Conservation (phyloP, 2,329 filamentous ascomycete species). For the Lasiodiplodia sp. region DNA sequence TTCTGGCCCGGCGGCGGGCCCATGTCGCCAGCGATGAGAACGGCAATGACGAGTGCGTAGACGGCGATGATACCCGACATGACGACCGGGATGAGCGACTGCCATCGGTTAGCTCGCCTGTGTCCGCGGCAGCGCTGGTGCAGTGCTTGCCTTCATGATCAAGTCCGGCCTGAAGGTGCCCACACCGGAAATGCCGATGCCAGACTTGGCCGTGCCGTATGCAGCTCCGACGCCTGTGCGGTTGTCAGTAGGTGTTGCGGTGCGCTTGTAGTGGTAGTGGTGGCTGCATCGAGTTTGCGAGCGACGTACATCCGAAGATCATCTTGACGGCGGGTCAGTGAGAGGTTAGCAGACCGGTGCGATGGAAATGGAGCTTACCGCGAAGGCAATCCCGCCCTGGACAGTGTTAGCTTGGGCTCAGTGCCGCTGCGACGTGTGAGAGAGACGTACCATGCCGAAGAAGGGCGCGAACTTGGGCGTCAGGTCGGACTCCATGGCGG, state of each 20-base stretch:
- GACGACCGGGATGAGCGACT: slow-evolving; percentile 87
- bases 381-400: slow-evolving; percentile 78
- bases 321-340: slow-evolving; percentile 56
- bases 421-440: slow-evolving; percentile 15
- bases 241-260: slow-evolving; percentile 34
- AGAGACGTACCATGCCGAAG: slow-evolving; percentile 78
- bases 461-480: slow-evolving; percentile 86
- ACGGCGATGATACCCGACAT: slow-evolving; percentile 99
- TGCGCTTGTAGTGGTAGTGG: neutral
- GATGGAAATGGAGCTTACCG: slow-evolving; percentile 52
- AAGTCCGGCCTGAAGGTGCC: slow-evolving; percentile 85
- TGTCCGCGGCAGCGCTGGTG: neutral
- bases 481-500: slow-evolving; percentile 56
- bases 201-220: slow-evolving; percentile 87
- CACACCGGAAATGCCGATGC: slow-evolving; percentile 85
- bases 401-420: slow-evolving; percentile 43
- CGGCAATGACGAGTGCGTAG: slow-evolving; percentile 95
- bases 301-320: slow-evolving; percentile 78
- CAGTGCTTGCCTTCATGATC: slow-evolving; percentile 79
- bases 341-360: slow-evolving; percentile 33
- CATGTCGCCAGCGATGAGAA: slow-evolving; percentile 92
- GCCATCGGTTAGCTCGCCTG: slow-evolving; percentile 26
- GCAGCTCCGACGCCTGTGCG: slow-evolving; percentile 73
- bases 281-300: slow-evolving; percentile 9
- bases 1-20: slow-evolving; percentile 70